phyloP scores from a whole-genome alignment of 495 filamentous ascomycete genomes.

The Hypoxylon perforatum region DNA sequence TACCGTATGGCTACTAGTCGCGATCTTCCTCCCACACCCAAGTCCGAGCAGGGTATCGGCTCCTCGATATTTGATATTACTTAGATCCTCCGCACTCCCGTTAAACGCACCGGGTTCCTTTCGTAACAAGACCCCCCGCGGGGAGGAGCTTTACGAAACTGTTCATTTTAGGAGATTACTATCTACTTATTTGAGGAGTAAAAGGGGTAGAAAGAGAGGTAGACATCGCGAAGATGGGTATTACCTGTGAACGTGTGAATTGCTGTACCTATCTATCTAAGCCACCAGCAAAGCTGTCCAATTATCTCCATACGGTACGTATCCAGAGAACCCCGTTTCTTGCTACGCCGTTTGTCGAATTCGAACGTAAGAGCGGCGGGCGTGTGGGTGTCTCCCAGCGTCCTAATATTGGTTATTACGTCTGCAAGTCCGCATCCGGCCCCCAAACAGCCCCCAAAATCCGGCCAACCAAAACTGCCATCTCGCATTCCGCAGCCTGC shows the following conservation, averaged over 20 bases:
- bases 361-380: slow-evolving; percentile 4
- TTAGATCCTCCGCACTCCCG: background rate
- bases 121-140: no score
- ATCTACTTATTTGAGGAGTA: no score
- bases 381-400: slow-evolving; percentile 38
- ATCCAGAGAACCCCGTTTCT: background rate
- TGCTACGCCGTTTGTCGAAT: background rate
- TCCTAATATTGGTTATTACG: slow-evolving; percentile 21
- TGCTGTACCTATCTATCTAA: background rate
- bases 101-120: background rate
- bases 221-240: no score
- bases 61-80: no score
- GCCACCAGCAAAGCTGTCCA: background rate
- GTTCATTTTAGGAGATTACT: no score
- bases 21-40: background rate
- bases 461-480: slow-evolving; percentile 13
- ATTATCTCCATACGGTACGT: background rate
- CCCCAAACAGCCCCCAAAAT: slow-evolving; percentile 12
- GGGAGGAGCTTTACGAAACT: no score
- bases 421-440: slow-evolving; percentile 1
- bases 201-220: no score
- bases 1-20: background rate
- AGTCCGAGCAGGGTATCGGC: background rate
- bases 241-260: no score
- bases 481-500: slow-evolving; percentile 14